A percentile compares a stretch with the other conserved stretches of the same genome.
Evolutionary conservation across 2,329 filamentous ascomycete species (phyloP).

Genomic region (Colletotrichum sp.): DNA sequence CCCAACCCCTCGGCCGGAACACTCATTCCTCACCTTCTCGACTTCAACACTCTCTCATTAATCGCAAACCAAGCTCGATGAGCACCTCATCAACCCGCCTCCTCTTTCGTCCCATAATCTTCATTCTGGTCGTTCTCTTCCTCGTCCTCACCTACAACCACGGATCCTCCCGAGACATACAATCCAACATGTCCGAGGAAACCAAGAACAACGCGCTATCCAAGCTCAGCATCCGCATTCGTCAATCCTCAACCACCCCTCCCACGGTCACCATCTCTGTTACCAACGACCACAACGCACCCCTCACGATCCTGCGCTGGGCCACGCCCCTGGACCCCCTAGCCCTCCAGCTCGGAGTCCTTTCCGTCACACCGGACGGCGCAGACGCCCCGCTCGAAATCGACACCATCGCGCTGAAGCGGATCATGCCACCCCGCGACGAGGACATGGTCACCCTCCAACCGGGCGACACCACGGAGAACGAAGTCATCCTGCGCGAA

Average conservation of each 20-base stretch:
- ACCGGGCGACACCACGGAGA: conserved; percentile 37
- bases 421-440: conserved; percentile 44
- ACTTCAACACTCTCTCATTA: neutral
- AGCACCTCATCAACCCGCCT: neutral
- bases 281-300: conserved; percentile 40
- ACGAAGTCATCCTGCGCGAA: conserved; percentile 41
- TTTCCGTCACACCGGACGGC: conserved; percentile 42
- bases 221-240: conserved; percentile 35
- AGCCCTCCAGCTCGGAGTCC: conserved; percentile 44
- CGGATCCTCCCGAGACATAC: neutral
- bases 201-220: conserved; percentile 4
- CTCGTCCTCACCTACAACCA: neutral
- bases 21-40: neutral
- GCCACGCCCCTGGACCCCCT: conserved; percentile 50
- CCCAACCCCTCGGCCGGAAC: neutral
- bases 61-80: neutral
- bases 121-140: neutral
- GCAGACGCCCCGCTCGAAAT: conserved; percentile 38
- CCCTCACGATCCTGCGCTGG: conserved; percentile 48
- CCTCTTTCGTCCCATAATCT: neutral
- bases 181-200: neutral
- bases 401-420: conserved; percentile 39
- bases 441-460: conserved; percentile 44
- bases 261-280: conserved; percentile 41
- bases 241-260: conserved; percentile 38